Evolutionary conservation across 768 basidiomycete species (phyloP).

Genomic region (Rhodotorula taiwanensis): DNA sequence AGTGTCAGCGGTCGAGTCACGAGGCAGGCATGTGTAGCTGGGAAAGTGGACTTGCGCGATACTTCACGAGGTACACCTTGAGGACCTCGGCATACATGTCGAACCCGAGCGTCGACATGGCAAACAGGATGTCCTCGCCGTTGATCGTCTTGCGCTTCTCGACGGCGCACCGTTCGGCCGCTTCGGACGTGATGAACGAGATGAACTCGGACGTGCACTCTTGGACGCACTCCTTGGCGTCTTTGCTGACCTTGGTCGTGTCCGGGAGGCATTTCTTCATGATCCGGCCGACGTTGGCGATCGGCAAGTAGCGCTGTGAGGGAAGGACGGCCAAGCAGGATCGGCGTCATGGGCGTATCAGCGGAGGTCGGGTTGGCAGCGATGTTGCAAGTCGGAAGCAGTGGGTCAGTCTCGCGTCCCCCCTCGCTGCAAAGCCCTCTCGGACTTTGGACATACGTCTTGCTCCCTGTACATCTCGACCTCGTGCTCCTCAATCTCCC

Average conservation of each 20-base stretch:
- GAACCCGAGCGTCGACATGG: constrained; percentile 87
- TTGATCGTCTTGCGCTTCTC: constrained; percentile 98
- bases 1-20: too few species aligned
- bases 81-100: constrained; percentile 86
- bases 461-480: constrained; percentile 36
- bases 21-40: too few species aligned
- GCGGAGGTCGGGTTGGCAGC: too few species aligned
- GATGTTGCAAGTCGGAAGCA: too few species aligned
- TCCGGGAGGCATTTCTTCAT: constrained; percentile 88
- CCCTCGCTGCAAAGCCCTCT: too few species aligned
- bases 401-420: too few species aligned
- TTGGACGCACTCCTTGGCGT: constrained; percentile 96
- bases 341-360: too few species aligned
- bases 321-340: background rate
- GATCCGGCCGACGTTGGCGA: constrained; percentile 94
- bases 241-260: constrained; percentile 92
- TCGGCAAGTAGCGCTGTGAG: constrained; percentile 46
- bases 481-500: constrained; percentile 28
- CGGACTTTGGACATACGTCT: constrained; percentile 18
- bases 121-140: constrained; percentile 91
- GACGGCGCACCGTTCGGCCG: constrained; percentile 84
- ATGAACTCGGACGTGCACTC: constrained; percentile 99
- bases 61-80: constrained; percentile 82
- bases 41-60: constrained; percentile 26
- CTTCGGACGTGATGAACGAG: constrained; percentile 93